phyloP scores from a whole-genome alignment of 441 rosid species.

The Gossypium gossypioides region DNA sequence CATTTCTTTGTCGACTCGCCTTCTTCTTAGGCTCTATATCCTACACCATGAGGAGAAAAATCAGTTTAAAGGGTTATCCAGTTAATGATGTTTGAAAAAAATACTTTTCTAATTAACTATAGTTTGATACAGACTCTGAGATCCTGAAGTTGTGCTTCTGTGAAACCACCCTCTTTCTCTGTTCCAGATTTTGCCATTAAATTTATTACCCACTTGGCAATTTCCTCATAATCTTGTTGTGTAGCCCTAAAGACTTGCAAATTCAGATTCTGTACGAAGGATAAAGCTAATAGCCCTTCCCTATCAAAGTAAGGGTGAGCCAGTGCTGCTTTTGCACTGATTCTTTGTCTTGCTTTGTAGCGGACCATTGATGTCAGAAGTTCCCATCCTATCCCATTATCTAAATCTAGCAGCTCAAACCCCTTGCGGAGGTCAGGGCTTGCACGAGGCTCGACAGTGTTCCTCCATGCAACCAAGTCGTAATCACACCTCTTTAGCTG shows the following conservation, averaged over 20 bases:
- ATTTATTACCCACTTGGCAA: constrained; percentile 62
- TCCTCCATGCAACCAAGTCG: constrained; percentile 72
- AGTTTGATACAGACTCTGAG: constrained; percentile 31
- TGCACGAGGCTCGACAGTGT: constrained; percentile 67
- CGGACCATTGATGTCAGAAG: constrained; percentile 87
- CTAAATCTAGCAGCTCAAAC: constrained; percentile 67
- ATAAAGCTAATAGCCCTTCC: constrained; percentile 67
- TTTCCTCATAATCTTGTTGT: constrained; percentile 80
- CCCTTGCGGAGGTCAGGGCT: constrained; percentile 59
- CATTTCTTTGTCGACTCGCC: constrained; percentile 52
- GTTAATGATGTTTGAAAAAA: not conserved
- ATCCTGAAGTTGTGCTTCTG: constrained; percentile 86
- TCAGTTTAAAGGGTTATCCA: not conserved
- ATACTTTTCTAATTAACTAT: not conserved
- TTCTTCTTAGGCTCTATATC: constrained; percentile 56
- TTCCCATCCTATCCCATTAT: constrained; percentile 85
- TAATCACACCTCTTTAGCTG: constrained; percentile 85
- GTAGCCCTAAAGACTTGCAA: constrained; percentile 67
- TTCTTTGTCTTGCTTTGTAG: constrained; percentile 76
- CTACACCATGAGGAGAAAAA: constrained; percentile 21
- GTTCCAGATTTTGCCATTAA: constrained; percentile 90
- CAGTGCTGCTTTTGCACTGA: constrained; percentile 76
- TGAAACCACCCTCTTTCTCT: constrained; percentile 80
- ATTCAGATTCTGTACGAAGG: constrained; percentile 76
- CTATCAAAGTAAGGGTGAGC: constrained; percentile 74